phyloP scores from a whole-genome alignment of 139 green algal genomes.

The Chlorella ohadii region DNA sequence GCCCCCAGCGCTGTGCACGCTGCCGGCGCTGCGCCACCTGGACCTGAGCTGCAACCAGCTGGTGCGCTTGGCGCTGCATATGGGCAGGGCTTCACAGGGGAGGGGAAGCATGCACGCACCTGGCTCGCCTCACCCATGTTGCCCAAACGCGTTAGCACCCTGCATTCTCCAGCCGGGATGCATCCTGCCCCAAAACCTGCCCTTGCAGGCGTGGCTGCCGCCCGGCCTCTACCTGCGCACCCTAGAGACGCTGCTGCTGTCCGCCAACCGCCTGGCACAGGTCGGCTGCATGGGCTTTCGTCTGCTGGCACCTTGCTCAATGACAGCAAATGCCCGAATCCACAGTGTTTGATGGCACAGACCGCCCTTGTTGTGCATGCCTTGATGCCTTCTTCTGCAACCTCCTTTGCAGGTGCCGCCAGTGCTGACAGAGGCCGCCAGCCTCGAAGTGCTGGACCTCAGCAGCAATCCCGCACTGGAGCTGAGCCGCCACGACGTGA shows the following conservation, averaged over 20 bases:
- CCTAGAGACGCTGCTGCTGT: conserved; percentile 20
- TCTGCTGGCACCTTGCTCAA: neutral
- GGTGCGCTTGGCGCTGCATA: too few relatives aligned
- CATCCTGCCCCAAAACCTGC: too few relatives aligned
- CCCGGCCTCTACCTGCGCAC: conserved; percentile 20
- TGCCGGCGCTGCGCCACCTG: conserved; percentile 23
- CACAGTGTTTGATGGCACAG: too few relatives aligned
- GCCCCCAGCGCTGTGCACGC: neutral
- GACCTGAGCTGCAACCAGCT: conserved; percentile 21
- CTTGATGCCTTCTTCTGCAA: too few relatives aligned
- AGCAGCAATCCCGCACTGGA: conserved; percentile 1
- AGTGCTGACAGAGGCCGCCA: neutral
- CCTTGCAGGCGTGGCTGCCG: conserved; percentile 3
- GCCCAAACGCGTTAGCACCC: too few relatives aligned
- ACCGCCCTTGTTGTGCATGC: too few relatives aligned
- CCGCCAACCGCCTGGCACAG: neutral
- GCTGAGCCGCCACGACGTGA: conserved; percentile 8
- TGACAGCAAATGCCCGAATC: too few relatives aligned
- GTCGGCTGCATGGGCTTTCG: neutral
- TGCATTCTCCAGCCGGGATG: too few relatives aligned
- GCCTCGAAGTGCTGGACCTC: conserved; percentile 27
- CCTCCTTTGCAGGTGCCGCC: neutral
- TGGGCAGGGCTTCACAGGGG: too few relatives aligned
- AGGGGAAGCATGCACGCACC: too few relatives aligned
- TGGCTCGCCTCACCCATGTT: too few relatives aligned